Base-by-base conservation (phyloP, 2,329 filamentous ascomycete species). In the Stagonosporopsis cucurbitacearum region DNA sequence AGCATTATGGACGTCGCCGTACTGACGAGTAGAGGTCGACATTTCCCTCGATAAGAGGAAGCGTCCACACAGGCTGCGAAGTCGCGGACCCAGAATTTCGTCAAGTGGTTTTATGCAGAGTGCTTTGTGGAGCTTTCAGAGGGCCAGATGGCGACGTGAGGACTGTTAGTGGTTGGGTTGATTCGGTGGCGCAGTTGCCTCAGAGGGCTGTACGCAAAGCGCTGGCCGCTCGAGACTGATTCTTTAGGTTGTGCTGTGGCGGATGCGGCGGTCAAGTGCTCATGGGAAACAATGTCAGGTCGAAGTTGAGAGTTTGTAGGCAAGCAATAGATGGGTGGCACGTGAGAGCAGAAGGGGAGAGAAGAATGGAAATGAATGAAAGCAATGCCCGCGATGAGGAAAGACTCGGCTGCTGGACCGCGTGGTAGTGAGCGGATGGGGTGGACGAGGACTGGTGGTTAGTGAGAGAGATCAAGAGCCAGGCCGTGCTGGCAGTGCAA, bases 1-100 rank as follows among this genome's bases (percentile, higher is more conserved):
- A 25, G 45, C 44, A 28, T 58, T 59, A 28, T 50, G 57, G 20
- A 65, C 62, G 44, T 69, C 68, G 52, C 74, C 69, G 44, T 62
- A 59, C 23, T 64, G 65, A 20, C 36, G 54, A 43, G 50, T 46
- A 13, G 63, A 47, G 17, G 47, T 53, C 62, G 71, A 67, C 70
- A 74, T 73, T 51, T 59, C 64, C 54, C 56, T 68, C 15, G 59
- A 51, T 11, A 25, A 42, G 25, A 64, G 67, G 45, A 75, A 55
- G 50, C 62, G 64, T 52, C 66, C 69, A 54, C 68, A 54, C 41
- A 75, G 59, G 44, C 60, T 49, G 49, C 61, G 67, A 40, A 74
- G 56, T 45, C 57, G 59, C 25, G 64, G 58, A 52, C 62, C 59
- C 41, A 48, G 35, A 23, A 30, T 33, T 50, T 28, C 23, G 25